These are phyloP conservation scores for Cetradonia linearis DNA, from an alignment of 495 filamentous ascomycete species.

Conservation along the genomic window DNA sequence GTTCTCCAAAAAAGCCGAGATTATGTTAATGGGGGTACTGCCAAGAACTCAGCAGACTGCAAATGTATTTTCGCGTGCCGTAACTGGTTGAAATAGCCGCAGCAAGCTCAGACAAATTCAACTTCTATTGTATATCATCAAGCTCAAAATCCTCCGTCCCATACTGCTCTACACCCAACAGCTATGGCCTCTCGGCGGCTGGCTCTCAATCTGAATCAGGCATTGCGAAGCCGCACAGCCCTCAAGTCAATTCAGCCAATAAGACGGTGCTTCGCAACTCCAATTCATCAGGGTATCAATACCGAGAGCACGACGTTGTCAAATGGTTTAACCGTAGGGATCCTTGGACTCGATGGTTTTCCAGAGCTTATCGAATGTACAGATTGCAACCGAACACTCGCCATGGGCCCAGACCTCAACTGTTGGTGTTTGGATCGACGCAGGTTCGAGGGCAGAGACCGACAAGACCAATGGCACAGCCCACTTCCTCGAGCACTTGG, in stretches of 20 bases:
- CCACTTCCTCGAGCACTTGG: constrained; percentile 98
- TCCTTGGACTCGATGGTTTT: not conserved
- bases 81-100: constrained; percentile 19
- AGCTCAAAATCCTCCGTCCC: not conserved
- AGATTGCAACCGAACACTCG: constrained; percentile 97
- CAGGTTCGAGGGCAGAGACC: constrained; percentile 94
- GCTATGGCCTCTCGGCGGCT: constrained; percentile 91
- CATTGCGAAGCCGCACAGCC: constrained; percentile 71
- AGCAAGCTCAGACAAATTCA: not conserved
- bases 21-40: no score
- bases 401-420: constrained; percentile 98
- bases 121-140: not conserved
- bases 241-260: constrained; percentile 61
- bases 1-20: not conserved
- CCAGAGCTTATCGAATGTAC: constrained; percentile 34
- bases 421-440: constrained; percentile 98
- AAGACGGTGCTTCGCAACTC: constrained; percentile 77
- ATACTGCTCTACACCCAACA: constrained; percentile 21
- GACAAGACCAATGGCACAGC: constrained; percentile 97
- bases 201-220: constrained; percentile 77
- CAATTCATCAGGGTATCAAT: constrained; percentile 60
- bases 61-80: not conserved
- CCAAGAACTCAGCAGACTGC: no score
- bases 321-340: constrained; percentile 89
- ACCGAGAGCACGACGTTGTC: constrained; percentile 91